phyloP scores from a whole-genome alignment of 1,284 basidiomycete species.

The Wolfiporia cocos region DNA sequence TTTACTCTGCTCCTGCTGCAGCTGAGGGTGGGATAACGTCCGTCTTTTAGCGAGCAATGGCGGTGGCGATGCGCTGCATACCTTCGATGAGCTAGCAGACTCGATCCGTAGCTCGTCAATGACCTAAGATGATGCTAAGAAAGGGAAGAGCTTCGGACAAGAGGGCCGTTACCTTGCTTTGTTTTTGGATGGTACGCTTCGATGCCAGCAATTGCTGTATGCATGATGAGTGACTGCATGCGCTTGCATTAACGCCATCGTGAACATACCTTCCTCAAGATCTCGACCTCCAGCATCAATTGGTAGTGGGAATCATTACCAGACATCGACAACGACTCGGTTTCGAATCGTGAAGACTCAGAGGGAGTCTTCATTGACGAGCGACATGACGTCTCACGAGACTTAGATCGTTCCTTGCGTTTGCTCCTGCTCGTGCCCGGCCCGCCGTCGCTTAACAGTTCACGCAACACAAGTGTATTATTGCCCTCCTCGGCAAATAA shows the following conservation, averaged over 20 bases:
- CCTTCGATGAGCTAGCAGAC: slow-evolving; percentile 28
- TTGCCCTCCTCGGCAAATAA: slow-evolving; percentile 15
- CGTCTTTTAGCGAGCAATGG: neutral
- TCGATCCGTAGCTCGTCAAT: slow-evolving; percentile 44
- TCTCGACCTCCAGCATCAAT: slow-evolving; percentile 36
- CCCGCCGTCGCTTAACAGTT: slow-evolving; percentile 3
- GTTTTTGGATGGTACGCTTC: slow-evolving; percentile 50
- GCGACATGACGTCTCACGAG: slow-evolving; percentile 15
- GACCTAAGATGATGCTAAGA: slow-evolving; percentile 26
- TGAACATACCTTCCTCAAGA: slow-evolving; percentile 43
- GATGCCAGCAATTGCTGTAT: slow-evolving; percentile 35
- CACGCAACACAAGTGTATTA: slow-evolving; percentile 10
- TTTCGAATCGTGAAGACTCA: too few species aligned
- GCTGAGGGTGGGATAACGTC: slow-evolving; percentile 32
- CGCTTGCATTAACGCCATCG: too few species aligned
- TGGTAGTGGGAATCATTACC: slow-evolving; percentile 29
- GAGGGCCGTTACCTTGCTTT: slow-evolving; percentile 41
- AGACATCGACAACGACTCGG: too few species aligned
- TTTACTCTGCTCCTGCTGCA: slow-evolving; percentile 40
- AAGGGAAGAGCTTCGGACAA: slow-evolving; percentile 2
- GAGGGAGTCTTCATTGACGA: slow-evolving; percentile 11
- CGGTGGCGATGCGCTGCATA: slow-evolving; percentile 11
- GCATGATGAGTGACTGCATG: slow-evolving; percentile 24
- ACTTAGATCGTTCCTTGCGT: slow-evolving; percentile 23
- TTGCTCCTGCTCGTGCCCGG: slow-evolving; percentile 11